Conservation (phyloP, 345 rosid species). For the Hirschfeldia incana region DNA sequence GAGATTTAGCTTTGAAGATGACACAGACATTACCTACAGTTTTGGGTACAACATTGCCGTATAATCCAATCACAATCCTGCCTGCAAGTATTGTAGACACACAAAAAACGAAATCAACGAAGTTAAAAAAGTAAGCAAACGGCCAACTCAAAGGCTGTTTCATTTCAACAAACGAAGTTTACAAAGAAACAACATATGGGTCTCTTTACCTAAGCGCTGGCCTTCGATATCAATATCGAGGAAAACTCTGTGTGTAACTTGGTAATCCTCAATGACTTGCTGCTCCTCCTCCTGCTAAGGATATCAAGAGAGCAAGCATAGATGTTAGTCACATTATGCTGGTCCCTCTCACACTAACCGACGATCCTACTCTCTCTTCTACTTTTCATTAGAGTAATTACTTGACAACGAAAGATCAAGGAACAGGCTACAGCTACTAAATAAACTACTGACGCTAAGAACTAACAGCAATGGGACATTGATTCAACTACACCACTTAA, state of each 20-base stretch:
- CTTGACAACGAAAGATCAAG: too few species aligned
- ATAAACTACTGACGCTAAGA: too few species aligned
- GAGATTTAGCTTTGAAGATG: background rate
- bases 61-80: conserved; percentile 90
- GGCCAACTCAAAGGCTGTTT: background rate
- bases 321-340: background rate
- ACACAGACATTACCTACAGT: conserved; percentile 75
- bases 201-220: background rate
- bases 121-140: too few species aligned
- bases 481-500: too few species aligned
- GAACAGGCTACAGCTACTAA: too few species aligned
- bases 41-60: conserved; percentile 84
- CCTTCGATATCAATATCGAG: background rate
- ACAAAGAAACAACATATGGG: background rate
- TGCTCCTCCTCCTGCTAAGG: background rate
- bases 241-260: background rate
- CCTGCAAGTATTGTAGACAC: conserved; percentile 52
- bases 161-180: too few species aligned
- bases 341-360: background rate
- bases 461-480: too few species aligned
- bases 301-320: background rate
- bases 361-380: too few species aligned
- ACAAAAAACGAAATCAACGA: background rate
- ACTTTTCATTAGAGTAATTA: too few species aligned
- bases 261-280: background rate